A percentile compares a stretch with the other conserved stretches of the same genome.
These are phyloP conservation scores for Trichophyton benhamiae DNA, from an alignment of 2,329 filamentous ascomycete species.

Conservation along the genomic window DNA sequence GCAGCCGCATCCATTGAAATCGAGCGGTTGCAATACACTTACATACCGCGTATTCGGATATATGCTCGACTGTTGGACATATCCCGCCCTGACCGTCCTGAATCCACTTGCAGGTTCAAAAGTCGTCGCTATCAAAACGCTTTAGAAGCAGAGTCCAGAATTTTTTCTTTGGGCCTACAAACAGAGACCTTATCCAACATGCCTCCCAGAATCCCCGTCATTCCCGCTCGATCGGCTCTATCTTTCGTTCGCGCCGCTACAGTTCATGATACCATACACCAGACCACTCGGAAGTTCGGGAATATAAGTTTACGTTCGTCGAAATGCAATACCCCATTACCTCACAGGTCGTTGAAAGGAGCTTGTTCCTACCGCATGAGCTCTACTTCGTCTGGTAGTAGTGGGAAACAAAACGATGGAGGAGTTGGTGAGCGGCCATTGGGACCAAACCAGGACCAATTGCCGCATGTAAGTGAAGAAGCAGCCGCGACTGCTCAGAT, in stretches of 20 bases:
- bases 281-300: neutral
- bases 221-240: constrained; percentile 3
- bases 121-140: neutral
- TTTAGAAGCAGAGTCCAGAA: neutral
- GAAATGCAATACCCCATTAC: neutral
- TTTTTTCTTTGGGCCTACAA: neutral
- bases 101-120: neutral
- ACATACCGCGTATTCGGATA: neutral
- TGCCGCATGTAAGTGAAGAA: constrained; percentile 54
- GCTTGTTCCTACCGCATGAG: constrained; percentile 22
- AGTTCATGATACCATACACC: neutral
- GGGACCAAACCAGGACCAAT: constrained; percentile 40
- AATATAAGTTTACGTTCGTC: neutral
- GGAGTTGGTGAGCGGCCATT: constrained; percentile 20
- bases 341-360: neutral
- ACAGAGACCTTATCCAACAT: constrained; percentile 1
- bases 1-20: neutral
- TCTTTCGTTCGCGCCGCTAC: constrained; percentile 5
- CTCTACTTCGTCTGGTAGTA: constrained; percentile 20
- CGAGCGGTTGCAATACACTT: neutral
- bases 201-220: constrained; percentile 9
- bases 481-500: constrained; percentile 48
- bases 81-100: neutral
- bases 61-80: neutral
- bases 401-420: constrained; percentile 19